Percentiles rank a stretch among this genome's conserved stretches.
Conservation (phyloP, 169 alveolate species). For the Cryptosporidium felis region DNA sequence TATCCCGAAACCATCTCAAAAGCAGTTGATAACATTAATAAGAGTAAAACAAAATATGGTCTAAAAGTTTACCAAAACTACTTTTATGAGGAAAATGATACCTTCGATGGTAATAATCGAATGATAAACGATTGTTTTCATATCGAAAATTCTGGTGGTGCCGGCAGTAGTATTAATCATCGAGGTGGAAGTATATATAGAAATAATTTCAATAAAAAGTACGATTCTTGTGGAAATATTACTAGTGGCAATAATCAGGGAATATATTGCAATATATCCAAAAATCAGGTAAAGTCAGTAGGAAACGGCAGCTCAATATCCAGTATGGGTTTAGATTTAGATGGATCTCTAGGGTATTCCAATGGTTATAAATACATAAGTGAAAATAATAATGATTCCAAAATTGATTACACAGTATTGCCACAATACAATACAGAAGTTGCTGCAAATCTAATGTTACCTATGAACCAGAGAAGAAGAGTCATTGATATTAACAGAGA, state of each 20-base stretch:
- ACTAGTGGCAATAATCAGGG: no score
- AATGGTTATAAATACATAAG: background rate
- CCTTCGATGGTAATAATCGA: background rate
- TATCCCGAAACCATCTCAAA: slow-evolving; percentile 41
- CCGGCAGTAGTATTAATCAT: no score
- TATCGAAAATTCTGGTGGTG: no score
- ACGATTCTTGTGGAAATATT: no score
- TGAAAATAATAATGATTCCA: background rate
- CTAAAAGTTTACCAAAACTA: slow-evolving; percentile 14
- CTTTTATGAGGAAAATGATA: background rate
- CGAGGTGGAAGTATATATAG: no score
- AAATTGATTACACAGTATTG: slow-evolving; percentile 34
- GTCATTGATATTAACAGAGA: slow-evolving; percentile 48
- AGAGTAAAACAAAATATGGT: slow-evolving; percentile 38
- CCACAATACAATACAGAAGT: slow-evolving; percentile 41
- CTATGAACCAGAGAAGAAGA: slow-evolving; percentile 24
- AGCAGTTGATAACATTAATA: background rate
- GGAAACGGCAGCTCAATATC: no score
- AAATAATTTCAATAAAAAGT: no score
- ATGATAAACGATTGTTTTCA: no score
- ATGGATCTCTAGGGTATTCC: background rate
- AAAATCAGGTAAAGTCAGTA: no score
- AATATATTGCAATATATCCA: no score
- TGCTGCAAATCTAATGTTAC: slow-evolving; percentile 60
- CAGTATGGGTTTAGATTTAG: no score